Percentiles rank a stretch among this genome's conserved stretches.
Evolutionary conservation across 495 filamentous ascomycete genomes (phyloP).

Genomic region (Penicillium cosmopolitanum): DNA sequence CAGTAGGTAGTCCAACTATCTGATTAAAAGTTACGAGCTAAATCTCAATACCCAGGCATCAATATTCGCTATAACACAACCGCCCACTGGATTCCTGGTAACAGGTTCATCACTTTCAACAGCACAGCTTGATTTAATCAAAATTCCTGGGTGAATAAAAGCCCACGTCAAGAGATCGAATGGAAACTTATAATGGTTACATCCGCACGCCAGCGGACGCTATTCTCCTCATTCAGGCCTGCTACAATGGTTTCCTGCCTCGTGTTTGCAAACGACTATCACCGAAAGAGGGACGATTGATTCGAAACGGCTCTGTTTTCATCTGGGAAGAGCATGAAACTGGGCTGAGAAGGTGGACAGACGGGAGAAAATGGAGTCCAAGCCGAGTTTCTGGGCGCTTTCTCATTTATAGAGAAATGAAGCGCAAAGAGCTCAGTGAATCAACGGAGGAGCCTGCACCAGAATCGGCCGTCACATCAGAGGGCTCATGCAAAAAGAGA

Average conservation of each 20-base stretch:
- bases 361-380: constrained; percentile 4
- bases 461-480: background rate
- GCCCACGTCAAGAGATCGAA: background rate
- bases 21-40: too few species aligned
- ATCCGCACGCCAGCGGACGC: constrained; percentile 6
- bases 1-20: too few species aligned
- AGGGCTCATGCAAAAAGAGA: background rate
- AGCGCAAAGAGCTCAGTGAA: background rate
- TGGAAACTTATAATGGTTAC: background rate
- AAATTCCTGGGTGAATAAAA: too few species aligned
- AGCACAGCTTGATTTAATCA: too few species aligned
- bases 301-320: constrained; percentile 1
- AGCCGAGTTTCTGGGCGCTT: constrained; percentile 1
- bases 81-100: too few species aligned
- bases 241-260: background rate
- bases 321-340: constrained; percentile 6
- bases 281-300: background rate
- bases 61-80: too few species aligned
- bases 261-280: background rate
- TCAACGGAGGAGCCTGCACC: background rate
- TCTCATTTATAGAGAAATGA: constrained; percentile 1
- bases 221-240: constrained; percentile 1
- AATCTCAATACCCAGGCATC: too few species aligned
- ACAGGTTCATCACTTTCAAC: too few species aligned
- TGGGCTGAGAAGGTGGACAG: constrained; percentile 6